Evolutionary conservation across 2,329 filamentous ascomycete genomes (phyloP), one percentile per base, ranked within the genome.

Genomic region (Pseudopithomyces chartarum): DNA sequence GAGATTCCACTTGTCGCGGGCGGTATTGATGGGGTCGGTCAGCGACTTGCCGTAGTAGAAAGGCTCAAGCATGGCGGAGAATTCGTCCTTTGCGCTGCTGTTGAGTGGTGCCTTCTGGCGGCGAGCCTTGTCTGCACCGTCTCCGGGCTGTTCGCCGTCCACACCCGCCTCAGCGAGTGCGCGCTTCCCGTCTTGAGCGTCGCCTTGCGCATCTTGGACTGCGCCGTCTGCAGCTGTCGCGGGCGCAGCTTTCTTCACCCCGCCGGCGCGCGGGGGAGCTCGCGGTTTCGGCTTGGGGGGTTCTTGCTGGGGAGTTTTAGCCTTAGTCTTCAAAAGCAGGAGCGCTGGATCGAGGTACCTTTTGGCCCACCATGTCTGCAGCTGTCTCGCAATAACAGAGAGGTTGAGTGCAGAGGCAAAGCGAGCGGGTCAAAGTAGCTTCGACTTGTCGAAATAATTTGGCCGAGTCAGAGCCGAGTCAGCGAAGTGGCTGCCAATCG

Each of bases 1-100:
- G 40, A 99, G 83, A 75, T 98, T 97, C 86, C 94, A 97, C 82
- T 99, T 99, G 80, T 99, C 95, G 70, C 90, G 66, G 26, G 86
- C 87, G 1, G 87, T 90, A 58, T 88, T 82, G 68, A 90, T 90
- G 2, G 87, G 87, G 69, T 90, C 88, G 0, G 86, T 88, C 54
- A 90, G 74, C 48, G 82, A 81, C 72, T 90, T 90, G 58, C 82
- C 85, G 67, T 87, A 86, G 74, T 90, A 90, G 70, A 90, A 90
- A 0, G 88, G 87, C 68, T 89, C 82, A 23, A 90, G 81, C 23
- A 90, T 79, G 36, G 86, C 85, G 67, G 88, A 85, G 67, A 88
- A 88, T 19, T 80, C 80, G 59, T 81, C 79, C 54, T 80, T 78
- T 39, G 62, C 65, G n/a, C 67, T 67, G 45, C 61, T 64, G 51